Percentiles rank a stretch among this genome's conserved stretches.
Evolutionary conservation across 805 yeast species (phyloP).

Genomic region (Tetrapisispora nanseiensis): DNA sequence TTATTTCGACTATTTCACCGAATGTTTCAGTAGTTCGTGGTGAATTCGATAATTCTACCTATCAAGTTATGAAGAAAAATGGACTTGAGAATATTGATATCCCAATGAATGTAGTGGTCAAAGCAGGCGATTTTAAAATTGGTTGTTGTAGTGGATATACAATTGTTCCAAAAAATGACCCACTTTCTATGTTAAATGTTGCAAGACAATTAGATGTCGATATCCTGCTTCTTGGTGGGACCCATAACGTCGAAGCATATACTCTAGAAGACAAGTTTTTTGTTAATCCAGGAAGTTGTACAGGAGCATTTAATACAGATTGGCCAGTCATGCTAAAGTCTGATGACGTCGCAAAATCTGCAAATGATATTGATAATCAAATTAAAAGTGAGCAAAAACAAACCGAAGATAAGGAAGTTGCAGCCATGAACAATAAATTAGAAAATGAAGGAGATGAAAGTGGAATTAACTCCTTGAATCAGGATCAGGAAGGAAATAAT

Average conservation of each 20-base stretch:
- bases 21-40: conserved; percentile 73
- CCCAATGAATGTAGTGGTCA: conserved; percentile 57
- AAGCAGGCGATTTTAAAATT: conserved; percentile 60
- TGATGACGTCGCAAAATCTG: conserved; percentile 1
- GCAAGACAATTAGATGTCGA: conserved; percentile 92
- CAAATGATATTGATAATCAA: not conserved
- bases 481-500: conserved; percentile 3
- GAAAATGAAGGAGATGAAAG: conserved; percentile 3
- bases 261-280: conserved; percentile 87
- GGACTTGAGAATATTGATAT: conserved; percentile 20
- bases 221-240: conserved; percentile 84
- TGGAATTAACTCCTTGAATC: too few species aligned
- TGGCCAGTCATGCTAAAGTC: conserved; percentile 36
- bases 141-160: conserved; percentile 83
- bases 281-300: conserved; percentile 94
- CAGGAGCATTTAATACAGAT: conserved; percentile 75
- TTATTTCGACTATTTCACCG: conserved; percentile 58
- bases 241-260: conserved; percentile 87
- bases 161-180: conserved; percentile 78
- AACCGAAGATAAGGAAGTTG: not conserved
- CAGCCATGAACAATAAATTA: conserved; percentile 3
- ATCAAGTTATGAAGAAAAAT: conserved; percentile 10
- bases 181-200: conserved; percentile 66
- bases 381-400: not conserved
- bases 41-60: conserved; percentile 53